These are phyloP conservation scores for Aspergillus viridinutans DNA, from an alignment of 2,329 filamentous ascomycete genomes.

Conservation along the genomic window DNA sequence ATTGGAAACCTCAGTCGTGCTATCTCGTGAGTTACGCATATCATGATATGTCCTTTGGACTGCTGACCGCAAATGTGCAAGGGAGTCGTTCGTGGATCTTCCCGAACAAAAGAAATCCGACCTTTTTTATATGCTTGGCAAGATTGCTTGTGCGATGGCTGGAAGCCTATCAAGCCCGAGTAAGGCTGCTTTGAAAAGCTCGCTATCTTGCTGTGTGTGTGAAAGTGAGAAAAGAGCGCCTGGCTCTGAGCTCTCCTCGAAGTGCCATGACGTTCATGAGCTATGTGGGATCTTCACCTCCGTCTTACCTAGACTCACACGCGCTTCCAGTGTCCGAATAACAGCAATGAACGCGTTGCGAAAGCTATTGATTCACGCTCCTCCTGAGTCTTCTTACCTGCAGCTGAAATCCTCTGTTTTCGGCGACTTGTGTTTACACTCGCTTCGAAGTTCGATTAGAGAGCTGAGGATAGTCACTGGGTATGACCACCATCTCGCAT, in stretches of 20 bases:
- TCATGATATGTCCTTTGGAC: neutral
- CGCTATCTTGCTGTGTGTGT: conserved; percentile 35
- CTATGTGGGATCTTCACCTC: conserved; percentile 43
- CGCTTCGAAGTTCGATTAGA: conserved; percentile 75
- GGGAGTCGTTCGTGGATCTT: conserved; percentile 44
- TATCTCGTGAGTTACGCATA: conserved; percentile 45
- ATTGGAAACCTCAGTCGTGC: conserved; percentile 41
- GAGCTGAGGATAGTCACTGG: conserved; percentile 81
- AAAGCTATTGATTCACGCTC: conserved; percentile 64
- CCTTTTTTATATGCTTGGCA: conserved; percentile 53
- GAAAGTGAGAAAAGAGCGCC: conserved; percentile 26
- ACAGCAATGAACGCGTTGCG: conserved; percentile 68
- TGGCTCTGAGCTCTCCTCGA: conserved; percentile 8
- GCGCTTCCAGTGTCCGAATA: conserved; percentile 60
- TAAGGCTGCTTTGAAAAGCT: conserved; percentile 18
- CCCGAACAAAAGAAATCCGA: conserved; percentile 50
- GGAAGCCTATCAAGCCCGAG: conserved; percentile 39
- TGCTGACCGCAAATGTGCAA: conserved; percentile 17
- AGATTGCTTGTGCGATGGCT: conserved; percentile 54
- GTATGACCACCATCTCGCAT: conserved; percentile 29
- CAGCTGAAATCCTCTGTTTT: conserved; percentile 64
- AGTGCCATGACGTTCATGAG: conserved; percentile 24
- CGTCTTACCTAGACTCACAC: conserved; percentile 37
- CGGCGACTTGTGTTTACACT: conserved; percentile 77
- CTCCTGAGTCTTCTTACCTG: conserved; percentile 52